A percentile compares a stretch with the other conserved stretches of the same genome.
These are phyloP conservation scores for Mucor velutinosus DNA, from an alignment of 371 early-diverging fungal genomes.

Conservation along the genomic window DNA sequence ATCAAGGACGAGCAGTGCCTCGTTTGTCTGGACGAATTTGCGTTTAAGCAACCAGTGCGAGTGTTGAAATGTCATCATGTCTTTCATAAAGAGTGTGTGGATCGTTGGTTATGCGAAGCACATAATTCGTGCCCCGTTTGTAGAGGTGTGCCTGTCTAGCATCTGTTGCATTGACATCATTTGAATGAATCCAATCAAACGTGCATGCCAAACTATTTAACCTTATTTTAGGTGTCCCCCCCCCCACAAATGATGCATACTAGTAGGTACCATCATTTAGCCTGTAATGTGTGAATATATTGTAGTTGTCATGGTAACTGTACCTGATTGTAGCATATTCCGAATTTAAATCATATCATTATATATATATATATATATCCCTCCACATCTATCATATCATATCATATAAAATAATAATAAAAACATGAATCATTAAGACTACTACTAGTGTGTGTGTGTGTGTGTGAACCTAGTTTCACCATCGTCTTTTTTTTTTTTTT, in stretches of 20 bases:
- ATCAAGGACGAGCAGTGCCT: slow-evolving; percentile 39
- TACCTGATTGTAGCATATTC: background rate
- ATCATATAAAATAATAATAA: background rate
- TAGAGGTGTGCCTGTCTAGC: slow-evolving; percentile 44
- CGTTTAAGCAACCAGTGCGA: slow-evolving; percentile 64
- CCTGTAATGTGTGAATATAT: background rate
- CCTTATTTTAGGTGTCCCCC: background rate
- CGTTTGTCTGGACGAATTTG: slow-evolving; percentile 75
- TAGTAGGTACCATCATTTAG: background rate
- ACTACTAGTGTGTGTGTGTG: background rate
- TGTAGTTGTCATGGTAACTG: background rate
- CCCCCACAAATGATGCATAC: background rate
- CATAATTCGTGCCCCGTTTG: slow-evolving; percentile 54
- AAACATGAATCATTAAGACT: background rate
- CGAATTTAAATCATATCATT: background rate
- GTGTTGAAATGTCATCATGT: slow-evolving; percentile 78
- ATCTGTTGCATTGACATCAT: background rate
- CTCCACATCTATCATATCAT: background rate
- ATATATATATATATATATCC: too few species aligned
- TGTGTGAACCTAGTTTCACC: background rate
- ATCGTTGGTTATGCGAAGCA: slow-evolving; percentile 71
- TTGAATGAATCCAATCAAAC: background rate
- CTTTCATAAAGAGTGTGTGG: slow-evolving; percentile 87
- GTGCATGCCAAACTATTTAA: background rate
- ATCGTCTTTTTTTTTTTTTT: too few species aligned